Evolutionary conservation across 2,329 filamentous ascomycete species (phyloP).

Genomic region (Ophiocordyceps camponoti-floridani): DNA sequence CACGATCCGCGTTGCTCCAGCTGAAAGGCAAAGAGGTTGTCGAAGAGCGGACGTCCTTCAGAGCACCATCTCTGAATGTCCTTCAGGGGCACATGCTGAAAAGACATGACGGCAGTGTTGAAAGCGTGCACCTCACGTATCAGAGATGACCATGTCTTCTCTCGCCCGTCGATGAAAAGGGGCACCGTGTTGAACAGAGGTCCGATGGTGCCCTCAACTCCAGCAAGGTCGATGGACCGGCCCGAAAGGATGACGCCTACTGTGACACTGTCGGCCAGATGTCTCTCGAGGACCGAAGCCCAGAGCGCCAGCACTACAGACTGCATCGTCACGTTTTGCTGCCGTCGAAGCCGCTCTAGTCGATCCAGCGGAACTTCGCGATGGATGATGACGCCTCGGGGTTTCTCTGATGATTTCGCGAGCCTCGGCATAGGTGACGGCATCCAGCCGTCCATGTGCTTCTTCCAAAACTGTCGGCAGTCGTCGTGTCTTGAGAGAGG

Average conservation of each 20-base stretch:
- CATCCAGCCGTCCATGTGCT: conserved; percentile 25
- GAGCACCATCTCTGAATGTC: conserved; percentile 67
- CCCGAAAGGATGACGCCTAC: conserved; percentile 69
- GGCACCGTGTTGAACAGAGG: conserved; percentile 86
- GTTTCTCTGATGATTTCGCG: neutral
- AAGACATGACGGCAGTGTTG: conserved; percentile 48
- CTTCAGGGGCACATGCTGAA: conserved; percentile 56
- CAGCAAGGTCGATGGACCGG: conserved; percentile 48
- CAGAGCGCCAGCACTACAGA: conserved; percentile 62
- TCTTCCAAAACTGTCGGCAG: conserved; percentile 46
- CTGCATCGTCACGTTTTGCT: conserved; percentile 58
- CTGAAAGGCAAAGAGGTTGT: conserved; percentile 72
- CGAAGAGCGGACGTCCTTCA: conserved; percentile 46
- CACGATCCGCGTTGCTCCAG: conserved; percentile 17
- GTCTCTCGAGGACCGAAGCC: conserved; percentile 40
- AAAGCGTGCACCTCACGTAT: conserved; percentile 51
- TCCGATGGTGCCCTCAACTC: conserved; percentile 51
- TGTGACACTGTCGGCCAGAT: conserved; percentile 27
- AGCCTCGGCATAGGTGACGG: conserved; percentile 4
- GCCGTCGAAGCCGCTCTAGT: conserved; percentile 34
- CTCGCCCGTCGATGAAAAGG: conserved; percentile 32
- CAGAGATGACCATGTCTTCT: conserved; percentile 39
- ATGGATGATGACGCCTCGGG: conserved; percentile 1
- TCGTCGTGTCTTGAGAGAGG: conserved; percentile 34
- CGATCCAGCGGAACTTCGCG: conserved; percentile 17